Evolutionary conservation across 1,139 yeast species (phyloP), one percentile per base, ranked within the genome.

Genomic region (Geotrichum macrosporum): DNA sequence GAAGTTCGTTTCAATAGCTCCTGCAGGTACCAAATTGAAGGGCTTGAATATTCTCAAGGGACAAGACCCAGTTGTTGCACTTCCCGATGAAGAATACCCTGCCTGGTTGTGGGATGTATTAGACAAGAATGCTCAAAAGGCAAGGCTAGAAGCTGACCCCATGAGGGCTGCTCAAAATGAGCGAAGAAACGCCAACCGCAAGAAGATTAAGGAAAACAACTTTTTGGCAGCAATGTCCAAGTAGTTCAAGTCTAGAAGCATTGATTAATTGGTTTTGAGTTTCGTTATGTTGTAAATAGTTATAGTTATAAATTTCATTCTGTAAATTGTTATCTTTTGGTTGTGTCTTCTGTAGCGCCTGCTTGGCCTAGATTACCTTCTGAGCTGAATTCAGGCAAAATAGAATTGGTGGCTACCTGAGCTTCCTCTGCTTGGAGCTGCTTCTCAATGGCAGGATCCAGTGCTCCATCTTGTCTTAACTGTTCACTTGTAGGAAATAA

Each of bases 81-180:
- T 83, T 48, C 85, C 83, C 53, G 97, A 92, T 62, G 71, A 73
- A 34, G 95, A 89, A 59, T 92, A 92, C 62, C 98, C 98, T 3
- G 86, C 76, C 42, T 92, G 97, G 97, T 75, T 92, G 50, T 92
- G 98, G 98, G 78, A 75, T n/a, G 73, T 86, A 52, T 75, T 88
- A 39, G 94, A 88, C 62, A 72, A 76, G 50, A 73, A 73, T 34
- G 73, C 74, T 30, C 78, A 75, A 59, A 70, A 75, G 49, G 74
- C 71, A 20, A 70, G 76, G 54, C 71, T 83, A 40, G 76, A 73
- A 36, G 69, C 69, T 2, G 83, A 85, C 57, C 80, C 84, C 42
- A 75, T 83, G 62, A 78, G 73, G 58, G 73, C 78, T 70, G 83
- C 92, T 53, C 78, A 78, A 62, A 84, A 77, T 62, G 77, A 78